Base-by-base conservation (phyloP, 2,329 filamentous ascomycete genomes). In the Nothomitra cinnamomea region DNA sequence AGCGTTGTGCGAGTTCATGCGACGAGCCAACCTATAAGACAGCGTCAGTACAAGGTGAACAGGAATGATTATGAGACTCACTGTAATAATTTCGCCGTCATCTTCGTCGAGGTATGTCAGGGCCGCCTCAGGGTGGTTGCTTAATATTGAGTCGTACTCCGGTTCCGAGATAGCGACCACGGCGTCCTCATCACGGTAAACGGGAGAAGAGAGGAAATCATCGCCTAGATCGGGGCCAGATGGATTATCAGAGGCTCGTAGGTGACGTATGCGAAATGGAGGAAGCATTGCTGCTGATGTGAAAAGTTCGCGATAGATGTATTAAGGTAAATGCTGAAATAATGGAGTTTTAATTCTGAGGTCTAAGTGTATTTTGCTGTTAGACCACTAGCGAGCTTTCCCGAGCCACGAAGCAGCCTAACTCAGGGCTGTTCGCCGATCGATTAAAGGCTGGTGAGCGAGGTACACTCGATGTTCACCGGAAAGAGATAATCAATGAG, bases 71-170 rank as follows among this genome's bases (percentile, higher is more conserved):
- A 7, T n/a, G 25, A 40, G 15, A 60, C 66, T 62, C 59, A 71
- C 70, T 5, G 67, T 72, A 54, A 73, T 69, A 32, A 64, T 60
- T 53, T 71, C 69, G 1, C 67, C 68, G 56, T 72, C 70, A 56
- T 72, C 69, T 25, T 70, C 67, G 59, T 73, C 71, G 53, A 68
- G 50, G 56, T 73, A 73, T 19, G 62, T 68, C 45, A 73, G 57
- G 35, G 61, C 64, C 12, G 69, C 69, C 41, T 66, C 64, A 21
- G 71, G 70, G 58, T 70, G 60, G 49, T 58, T 64, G 17, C 60
- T 60, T 36, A 70, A 63, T 49, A 71, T 64, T 21, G 63, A 60
- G 61, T 73, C 69, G 53, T 73, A 73, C 50, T 71, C 65, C 13
- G 61, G 58, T 22, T 63, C 61, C 42, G 69, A 67, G 54, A 73